Percentiles rank a stretch among this genome's conserved stretches.
These are phyloP conservation scores for Babesia bigemina DNA, from an alignment of 169 alveolate species.

Conservation along the genomic window DNA sequence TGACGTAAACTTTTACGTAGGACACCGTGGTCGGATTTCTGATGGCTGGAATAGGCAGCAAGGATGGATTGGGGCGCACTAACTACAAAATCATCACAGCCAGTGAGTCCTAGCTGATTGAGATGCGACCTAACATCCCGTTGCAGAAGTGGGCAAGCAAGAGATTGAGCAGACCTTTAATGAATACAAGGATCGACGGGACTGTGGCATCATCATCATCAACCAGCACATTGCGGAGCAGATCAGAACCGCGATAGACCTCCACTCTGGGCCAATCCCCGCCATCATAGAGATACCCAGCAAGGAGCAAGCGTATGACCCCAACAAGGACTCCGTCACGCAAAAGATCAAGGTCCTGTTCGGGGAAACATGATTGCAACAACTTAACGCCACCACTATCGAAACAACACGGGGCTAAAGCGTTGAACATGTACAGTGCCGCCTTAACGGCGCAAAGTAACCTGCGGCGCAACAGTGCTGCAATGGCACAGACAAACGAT, in stretches of 20 bases:
- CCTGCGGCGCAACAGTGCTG: neutral
- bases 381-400: neutral
- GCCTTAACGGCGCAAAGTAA: neutral
- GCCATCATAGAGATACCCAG: conserved; percentile 78
- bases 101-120: conserved; percentile 41
- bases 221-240: conserved; percentile 80
- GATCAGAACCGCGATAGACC: conserved; percentile 69
- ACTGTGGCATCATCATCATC: conserved; percentile 76
- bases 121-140: neutral
- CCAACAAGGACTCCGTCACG: conserved; percentile 76
- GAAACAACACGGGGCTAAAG: neutral
- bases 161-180: conserved; percentile 76
- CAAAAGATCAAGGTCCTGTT: conserved; percentile 73
- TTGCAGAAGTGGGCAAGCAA: conserved; percentile 69
- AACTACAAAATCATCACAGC: conserved; percentile 74
- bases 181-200: conserved; percentile 65
- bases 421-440: too few species aligned
- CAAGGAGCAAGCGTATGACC: conserved; percentile 78
- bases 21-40: conserved; percentile 79
- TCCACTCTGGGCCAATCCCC: conserved; percentile 72
- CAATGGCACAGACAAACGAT: neutral
- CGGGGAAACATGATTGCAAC: conserved; percentile 62
- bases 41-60: conserved; percentile 78
- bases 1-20: conserved; percentile 36
- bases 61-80: conserved; percentile 76